Base-by-base conservation (phyloP, 139 green algal species). In the Choricystis sp. region DNA sequence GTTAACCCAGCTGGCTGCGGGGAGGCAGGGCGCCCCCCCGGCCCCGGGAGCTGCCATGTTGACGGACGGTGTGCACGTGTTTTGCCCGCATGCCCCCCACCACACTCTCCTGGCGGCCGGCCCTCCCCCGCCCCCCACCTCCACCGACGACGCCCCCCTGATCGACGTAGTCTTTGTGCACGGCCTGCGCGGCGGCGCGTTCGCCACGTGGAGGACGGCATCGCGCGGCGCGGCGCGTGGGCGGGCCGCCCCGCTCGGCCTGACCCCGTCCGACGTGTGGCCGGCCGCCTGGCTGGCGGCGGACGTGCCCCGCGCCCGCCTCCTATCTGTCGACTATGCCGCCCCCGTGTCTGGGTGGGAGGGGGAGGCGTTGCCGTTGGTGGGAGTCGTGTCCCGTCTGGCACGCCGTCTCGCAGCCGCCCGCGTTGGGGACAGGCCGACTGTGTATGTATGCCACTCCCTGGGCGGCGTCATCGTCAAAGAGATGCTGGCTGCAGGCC, bases 81-180 rank as follows among this genome's bases (percentile, higher is more conserved):
- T 93, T 59, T 64, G 76, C 59, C 84, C 85, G 0, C 60, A 57
- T 5, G 81, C 80, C 0, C 9, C 25, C 2, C 85, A 91, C 67
- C 84, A 91, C 58, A 71, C 71, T 49, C 67, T 73, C 26, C 70
- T 86, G 63, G 72, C 75, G 26, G 27, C 49, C 28, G 25, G 23
- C 4, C 26, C 57, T 52, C 1, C 30, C 29, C 4, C 56, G 9
- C 20, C 49, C 26, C 29, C 48, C 52, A 19, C 30, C 1, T 61
- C 22, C 1, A 5, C 14, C 59, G 67, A 60, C 77, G 69, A 70
- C 19, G 59, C 68, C 0, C 80, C 78, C 3, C 60, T 74, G 56
- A 49, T 90, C 22, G 87, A 95, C 60, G 68, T 95, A 23, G 85
- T 95, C 5, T 95, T 95, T 68, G 73, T 95, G 27, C 87, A 95